phyloP scores from a whole-genome alignment of 352 stramenopile genomes.

The Globisporangium abappressorium region DNA sequence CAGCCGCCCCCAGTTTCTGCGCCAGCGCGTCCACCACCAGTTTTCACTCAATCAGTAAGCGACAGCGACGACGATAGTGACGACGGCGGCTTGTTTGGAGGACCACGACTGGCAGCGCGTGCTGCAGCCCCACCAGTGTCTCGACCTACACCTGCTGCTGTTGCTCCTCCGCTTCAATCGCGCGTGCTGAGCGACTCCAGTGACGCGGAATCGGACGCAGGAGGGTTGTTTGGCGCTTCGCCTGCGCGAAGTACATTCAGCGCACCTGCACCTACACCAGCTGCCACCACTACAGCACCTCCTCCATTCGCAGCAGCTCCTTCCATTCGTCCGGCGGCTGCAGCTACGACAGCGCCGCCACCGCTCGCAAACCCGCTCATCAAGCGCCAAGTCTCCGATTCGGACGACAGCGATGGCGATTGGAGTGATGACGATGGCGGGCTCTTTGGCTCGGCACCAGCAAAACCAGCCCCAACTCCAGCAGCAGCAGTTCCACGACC shows the following conservation, averaged over 20 bases:
- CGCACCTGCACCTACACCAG: constrained; percentile 11
- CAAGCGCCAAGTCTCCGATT: constrained; percentile 40
- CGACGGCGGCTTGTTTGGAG: constrained; percentile 43
- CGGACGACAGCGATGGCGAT: constrained; percentile 52
- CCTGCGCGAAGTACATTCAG: constrained; percentile 16
- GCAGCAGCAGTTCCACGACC: neutral
- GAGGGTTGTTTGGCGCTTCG: constrained; percentile 53
- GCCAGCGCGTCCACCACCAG: constrained; percentile 21
- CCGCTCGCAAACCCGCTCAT: constrained; percentile 37
- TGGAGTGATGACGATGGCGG: constrained; percentile 58
- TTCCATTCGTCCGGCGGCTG: neutral
- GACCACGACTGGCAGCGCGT: constrained; percentile 17
- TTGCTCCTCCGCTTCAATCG: constrained; percentile 22
- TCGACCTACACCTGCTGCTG: constrained; percentile 11
- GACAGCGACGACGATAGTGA: constrained; percentile 37
- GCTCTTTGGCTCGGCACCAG: constrained; percentile 43
- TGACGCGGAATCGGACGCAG: constrained; percentile 52
- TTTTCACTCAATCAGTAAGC: constrained; percentile 22
- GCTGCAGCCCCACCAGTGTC: constrained; percentile 2
- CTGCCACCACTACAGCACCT: constrained; percentile 9
- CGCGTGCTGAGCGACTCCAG: constrained; percentile 50
- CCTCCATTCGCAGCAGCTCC: constrained; percentile 1
- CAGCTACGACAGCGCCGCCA: constrained; percentile 18
- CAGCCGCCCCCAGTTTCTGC: neutral
- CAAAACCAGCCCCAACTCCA: constrained; percentile 27